Evolutionary conservation across 768 basidiomycete species (phyloP).

Genomic region (Rhodosporidiobolus odoratus): DNA sequence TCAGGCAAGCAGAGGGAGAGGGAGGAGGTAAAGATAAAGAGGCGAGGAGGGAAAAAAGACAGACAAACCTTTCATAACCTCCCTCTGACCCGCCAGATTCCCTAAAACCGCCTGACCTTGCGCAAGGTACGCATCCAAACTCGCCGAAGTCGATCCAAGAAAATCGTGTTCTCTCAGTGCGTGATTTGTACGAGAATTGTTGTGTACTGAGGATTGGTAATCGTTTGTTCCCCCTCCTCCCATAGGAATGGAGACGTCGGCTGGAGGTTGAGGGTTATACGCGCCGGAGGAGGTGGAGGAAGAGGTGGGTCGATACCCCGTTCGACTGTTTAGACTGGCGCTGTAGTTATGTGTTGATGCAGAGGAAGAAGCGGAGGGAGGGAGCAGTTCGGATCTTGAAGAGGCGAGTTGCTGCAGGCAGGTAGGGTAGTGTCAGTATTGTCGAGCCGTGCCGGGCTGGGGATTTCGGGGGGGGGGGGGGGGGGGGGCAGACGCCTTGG

Average conservation of each 20-base stretch:
- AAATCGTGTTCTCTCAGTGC: slow-evolving; percentile 86
- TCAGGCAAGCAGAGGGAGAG: neutral
- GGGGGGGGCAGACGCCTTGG: neutral
- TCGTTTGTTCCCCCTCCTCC: neutral
- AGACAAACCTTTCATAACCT: slow-evolving; percentile 67
- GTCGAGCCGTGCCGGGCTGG: too few relatives aligned
- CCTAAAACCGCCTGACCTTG: slow-evolving; percentile 89
- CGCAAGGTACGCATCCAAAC: slow-evolving; percentile 82
- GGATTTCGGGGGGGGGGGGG: neutral
- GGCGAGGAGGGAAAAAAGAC: neutral
- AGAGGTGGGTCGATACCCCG: slow-evolving; percentile 12
- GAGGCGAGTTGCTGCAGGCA: slow-evolving; percentile 3
- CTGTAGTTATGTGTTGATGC: neutral
- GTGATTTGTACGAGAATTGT: slow-evolving; percentile 58
- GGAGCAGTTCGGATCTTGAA: slow-evolving; percentile 23
- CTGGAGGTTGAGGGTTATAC: neutral
- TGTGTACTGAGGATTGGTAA: neutral
- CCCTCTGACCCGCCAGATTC: slow-evolving; percentile 84
- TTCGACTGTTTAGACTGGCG: too few relatives aligned
- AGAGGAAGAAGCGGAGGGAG: neutral
- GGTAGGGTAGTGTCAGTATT: too few relatives aligned
- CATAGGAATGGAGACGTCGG: neutral
- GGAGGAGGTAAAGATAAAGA: neutral
- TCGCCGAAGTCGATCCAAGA: slow-evolving; percentile 70
- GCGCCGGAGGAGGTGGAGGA: neutral